Percentiles rank a stretch among this genome's conserved stretches.
These are phyloP conservation scores for Scleromitrula shiraiana DNA, from an alignment of 2,329 filamentous ascomycete species.

Conservation along the genomic window DNA sequence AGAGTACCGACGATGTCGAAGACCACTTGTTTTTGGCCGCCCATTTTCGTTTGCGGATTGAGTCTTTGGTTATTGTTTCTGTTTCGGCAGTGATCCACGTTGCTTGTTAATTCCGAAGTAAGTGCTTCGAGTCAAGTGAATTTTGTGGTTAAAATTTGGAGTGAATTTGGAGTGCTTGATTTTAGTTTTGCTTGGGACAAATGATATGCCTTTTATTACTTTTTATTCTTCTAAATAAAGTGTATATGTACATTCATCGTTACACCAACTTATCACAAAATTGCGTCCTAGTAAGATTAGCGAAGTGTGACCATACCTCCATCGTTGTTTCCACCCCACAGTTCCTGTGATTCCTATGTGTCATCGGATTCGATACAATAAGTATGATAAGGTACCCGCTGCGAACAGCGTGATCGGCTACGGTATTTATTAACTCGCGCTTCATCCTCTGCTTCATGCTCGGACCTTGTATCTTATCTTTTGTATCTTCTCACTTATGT, in stretches of 20 bases:
- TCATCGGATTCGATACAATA: too few species aligned
- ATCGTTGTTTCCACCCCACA: too few species aligned
- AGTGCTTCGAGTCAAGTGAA: neutral
- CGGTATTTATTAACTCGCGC: too few species aligned
- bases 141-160: neutral
- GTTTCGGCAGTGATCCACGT: too few species aligned
- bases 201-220: neutral
- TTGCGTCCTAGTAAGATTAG: too few species aligned
- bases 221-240: neutral
- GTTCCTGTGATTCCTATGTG: too few species aligned
- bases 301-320: too few species aligned
- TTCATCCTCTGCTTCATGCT: too few species aligned
- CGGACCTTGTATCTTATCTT: too few species aligned
- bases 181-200: neutral
- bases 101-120: neutral
- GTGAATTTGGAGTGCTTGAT: neutral
- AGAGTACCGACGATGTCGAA: constrained; percentile 45
- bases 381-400: too few species aligned
- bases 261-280: neutral
- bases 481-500: too few species aligned
- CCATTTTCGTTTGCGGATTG: neutral
- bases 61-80: neutral
- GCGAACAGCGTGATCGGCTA: too few species aligned
- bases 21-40: constrained; percentile 35
- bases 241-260: neutral